Evolutionary conservation across 2,329 filamentous ascomycete genomes (phyloP), one percentile per base, ranked within the genome.

Genomic region (Phialophora expanda): DNA sequence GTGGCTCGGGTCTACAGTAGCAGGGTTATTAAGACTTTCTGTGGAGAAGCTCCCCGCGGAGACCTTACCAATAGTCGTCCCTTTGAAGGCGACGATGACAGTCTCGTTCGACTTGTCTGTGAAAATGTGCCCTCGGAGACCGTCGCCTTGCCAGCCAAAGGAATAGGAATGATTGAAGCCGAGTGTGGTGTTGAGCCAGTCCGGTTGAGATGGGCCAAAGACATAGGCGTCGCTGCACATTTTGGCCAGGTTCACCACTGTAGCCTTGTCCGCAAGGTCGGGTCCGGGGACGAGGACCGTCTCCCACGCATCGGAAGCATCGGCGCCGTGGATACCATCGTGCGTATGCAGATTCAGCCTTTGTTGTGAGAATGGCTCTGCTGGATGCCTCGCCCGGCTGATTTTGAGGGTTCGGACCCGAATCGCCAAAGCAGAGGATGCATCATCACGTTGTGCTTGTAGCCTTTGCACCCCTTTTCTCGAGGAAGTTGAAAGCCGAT

Each of bases 251-350:
- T 69, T 70, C 32, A 70, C 60, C 4, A 70, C 62, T 3, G 70
- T 71, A 17, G 74, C 73, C 30, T 65, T 59, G 30, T 67, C 54
- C 9, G 67, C 70, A n/a, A 76, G 73, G 53, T 70, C 69, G 4
- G 70, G 70, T 8, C 38, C 64, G 9, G 41, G 44, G 26, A 58
- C 38, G n/a, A 26, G 3, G 20, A 51, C 48, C 9, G 48, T 51
- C 24, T 51, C 20, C 20, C 48, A 51, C 11, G 26, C 5, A 12
- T 26, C 22, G 4, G 48, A 51, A 12, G 22, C 48, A 26, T 12
- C 4, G 8, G 20, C 48, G 24, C 8, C 20, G 12, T 51, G 48
- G 24, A 26, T 5, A 8, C 17, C 7, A 51, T 12, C 20, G 14
- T 17, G 48, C 2, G 9, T 9, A 17, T 51, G 20, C 6, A 28